Percentiles rank a stretch among this genome's conserved stretches.
phyloP scores from a whole-genome alignment of 1,284 basidiomycete genomes.

The Ustilago bromivora region DNA sequence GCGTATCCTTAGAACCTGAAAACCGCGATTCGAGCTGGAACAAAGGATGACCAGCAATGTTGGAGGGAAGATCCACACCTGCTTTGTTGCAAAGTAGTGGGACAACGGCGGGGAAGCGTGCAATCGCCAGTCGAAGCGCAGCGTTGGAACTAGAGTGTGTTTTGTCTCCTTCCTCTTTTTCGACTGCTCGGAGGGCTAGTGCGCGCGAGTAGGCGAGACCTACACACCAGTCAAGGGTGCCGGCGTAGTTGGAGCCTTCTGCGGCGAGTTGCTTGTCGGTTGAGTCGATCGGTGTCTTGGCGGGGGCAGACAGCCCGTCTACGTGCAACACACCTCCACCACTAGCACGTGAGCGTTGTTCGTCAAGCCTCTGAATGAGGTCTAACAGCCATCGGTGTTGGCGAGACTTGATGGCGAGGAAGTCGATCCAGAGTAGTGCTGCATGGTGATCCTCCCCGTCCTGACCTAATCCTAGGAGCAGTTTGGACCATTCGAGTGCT shows the following conservation, averaged over 20 bases:
- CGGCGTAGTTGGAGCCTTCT: conserved; percentile 32
- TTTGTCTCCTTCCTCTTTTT: conserved; percentile 58
- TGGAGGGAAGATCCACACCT: conserved; percentile 45
- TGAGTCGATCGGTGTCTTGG: conserved; percentile 51
- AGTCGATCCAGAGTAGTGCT: conserved; percentile 67
- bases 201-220: conserved; percentile 60
- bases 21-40: conserved; percentile 33
- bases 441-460: conserved; percentile 66
- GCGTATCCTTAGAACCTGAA: conserved; percentile 25
- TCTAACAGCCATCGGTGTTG: conserved; percentile 64
- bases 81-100: conserved; percentile 62
- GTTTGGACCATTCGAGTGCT: conserved; percentile 67
- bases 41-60: conserved; percentile 25
- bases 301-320: conserved; percentile 39
- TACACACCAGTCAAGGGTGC: conserved; percentile 65
- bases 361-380: conserved; percentile 53
- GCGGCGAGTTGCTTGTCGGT: conserved; percentile 39
- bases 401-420: conserved; percentile 64
- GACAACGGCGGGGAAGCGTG: conserved; percentile 56
- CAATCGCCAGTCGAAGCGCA: conserved; percentile 60
- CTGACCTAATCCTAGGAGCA: conserved; percentile 57
- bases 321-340: conserved; percentile 18
- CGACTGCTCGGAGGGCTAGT: conserved; percentile 56
- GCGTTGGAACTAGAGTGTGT: conserved; percentile 31
- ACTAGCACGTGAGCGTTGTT: conserved; percentile 23